phyloP scores from a whole-genome alignment of 306 rosid genomes.

The Pueraria montana region DNA sequence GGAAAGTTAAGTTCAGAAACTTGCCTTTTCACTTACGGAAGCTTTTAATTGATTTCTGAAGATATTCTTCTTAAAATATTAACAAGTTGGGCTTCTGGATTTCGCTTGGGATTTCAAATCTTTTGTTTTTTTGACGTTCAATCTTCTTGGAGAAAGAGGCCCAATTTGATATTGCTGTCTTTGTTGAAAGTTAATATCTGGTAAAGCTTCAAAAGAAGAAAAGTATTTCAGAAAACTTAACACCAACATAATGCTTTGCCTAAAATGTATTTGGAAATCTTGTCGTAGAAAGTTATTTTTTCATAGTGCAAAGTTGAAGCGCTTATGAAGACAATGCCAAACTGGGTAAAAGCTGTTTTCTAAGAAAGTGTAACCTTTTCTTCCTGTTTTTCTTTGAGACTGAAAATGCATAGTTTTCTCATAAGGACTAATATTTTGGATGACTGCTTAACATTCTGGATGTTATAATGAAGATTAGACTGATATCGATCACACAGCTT shows the following conservation, averaged over 20 bases:
- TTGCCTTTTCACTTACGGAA: slow-evolving; percentile 26
- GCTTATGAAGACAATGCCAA: slow-evolving; percentile 6
- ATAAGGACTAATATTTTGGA: slow-evolving; percentile 59
- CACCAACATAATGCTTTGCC: background rate
- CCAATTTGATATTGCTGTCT: background rate
- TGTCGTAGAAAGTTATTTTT: background rate
- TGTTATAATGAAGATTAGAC: slow-evolving; percentile 73
- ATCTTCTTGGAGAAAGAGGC: background rate
- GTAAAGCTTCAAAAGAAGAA: background rate
- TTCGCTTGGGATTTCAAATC: background rate
- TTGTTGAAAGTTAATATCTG: background rate
- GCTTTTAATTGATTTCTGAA: slow-evolving; percentile 33
- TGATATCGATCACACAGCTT: slow-evolving; percentile 61
- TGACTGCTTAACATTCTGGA: slow-evolving; percentile 67
- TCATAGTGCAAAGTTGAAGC: background rate
- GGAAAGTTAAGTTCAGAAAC: slow-evolving; percentile 23
- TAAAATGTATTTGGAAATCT: background rate
- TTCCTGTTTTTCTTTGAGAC: background rate
- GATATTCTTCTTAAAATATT: background rate
- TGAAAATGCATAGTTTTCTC: slow-evolving; percentile 57
- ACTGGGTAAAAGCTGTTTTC: background rate
- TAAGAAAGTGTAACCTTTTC: background rate
- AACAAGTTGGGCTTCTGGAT: background rate
- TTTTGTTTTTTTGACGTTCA: background rate
- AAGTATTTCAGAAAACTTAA: background rate